Evolutionary conservation across 108 stramenopile genomes (phyloP).

Genomic region (Bacterosira constricta): DNA sequence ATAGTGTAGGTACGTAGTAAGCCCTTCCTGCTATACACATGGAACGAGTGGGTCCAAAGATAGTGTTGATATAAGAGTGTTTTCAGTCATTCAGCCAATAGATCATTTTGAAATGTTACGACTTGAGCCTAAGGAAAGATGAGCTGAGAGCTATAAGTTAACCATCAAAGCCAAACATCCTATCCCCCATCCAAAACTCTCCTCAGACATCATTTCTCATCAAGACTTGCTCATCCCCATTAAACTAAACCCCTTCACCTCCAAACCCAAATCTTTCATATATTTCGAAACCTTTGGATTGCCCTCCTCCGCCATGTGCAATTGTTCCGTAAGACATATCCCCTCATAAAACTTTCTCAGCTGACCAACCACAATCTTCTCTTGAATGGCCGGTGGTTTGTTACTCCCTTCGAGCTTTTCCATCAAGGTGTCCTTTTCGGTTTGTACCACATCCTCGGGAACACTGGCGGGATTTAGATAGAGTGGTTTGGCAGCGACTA

Average conservation of each 20-base stretch:
- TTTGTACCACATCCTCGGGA: constrained; percentile 64
- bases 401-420: constrained; percentile 59
- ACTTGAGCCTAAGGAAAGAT: too few species aligned
- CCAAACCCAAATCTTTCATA: constrained; percentile 23
- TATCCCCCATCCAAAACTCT: background rate
- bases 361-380: constrained; percentile 78
- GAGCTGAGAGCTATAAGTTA: too few species aligned
- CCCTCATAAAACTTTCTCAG: constrained; percentile 77
- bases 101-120: too few species aligned
- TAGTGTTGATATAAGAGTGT: too few species aligned
- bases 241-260: constrained; percentile 31
- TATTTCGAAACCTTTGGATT: constrained; percentile 63
- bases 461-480: constrained; percentile 69
- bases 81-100: too few species aligned
- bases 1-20: too few species aligned
- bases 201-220: background rate
- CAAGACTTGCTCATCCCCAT: background rate
- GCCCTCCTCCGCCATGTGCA: constrained; percentile 80
- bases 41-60: too few species aligned
- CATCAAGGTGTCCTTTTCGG: constrained; percentile 68
- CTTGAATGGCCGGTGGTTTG: constrained; percentile 78
- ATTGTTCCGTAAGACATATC: constrained; percentile 75
- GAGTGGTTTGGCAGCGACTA: constrained; percentile 87
- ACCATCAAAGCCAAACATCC: background rate
- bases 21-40: too few species aligned